phyloP scores from a whole-genome alignment of 1,284 basidiomycete genomes.

The Paramarasmius palmivorus region DNA sequence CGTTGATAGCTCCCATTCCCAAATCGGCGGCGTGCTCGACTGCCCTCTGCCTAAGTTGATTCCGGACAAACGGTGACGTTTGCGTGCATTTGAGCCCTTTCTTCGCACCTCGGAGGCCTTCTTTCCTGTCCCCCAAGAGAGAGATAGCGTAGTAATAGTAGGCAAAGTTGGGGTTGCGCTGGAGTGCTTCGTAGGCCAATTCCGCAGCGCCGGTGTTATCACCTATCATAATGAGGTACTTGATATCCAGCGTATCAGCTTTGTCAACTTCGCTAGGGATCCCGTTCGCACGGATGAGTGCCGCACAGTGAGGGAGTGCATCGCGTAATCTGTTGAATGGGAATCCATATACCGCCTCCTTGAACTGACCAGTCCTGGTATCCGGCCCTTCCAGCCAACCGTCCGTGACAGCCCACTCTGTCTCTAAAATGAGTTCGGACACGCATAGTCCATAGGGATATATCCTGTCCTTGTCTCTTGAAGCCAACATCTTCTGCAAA shows the following conservation, averaged over 20 bases:
- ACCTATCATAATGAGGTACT: constrained; percentile 48
- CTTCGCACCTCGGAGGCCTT: constrained; percentile 44
- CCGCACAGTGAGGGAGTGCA: constrained; percentile 53
- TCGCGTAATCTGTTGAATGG: constrained; percentile 62
- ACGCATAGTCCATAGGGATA: constrained; percentile 49
- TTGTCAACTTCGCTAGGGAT: constrained; percentile 39
- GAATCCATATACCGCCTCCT: constrained; percentile 39
- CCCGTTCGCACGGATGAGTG: constrained; percentile 44
- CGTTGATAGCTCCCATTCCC: constrained; percentile 48
- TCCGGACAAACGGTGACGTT: constrained; percentile 47
- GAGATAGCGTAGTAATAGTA: constrained; percentile 62
- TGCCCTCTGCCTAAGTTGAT: constrained; percentile 56
- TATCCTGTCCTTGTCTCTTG: constrained; percentile 51
- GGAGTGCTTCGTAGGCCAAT: constrained; percentile 42
- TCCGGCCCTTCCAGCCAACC: constrained; percentile 51
- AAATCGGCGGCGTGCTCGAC: constrained; percentile 58
- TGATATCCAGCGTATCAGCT: constrained; percentile 66
- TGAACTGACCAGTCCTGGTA: constrained; percentile 38
- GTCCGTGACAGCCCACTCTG: constrained; percentile 59
- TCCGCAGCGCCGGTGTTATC: constrained; percentile 43
- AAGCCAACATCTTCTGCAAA: constrained; percentile 46
- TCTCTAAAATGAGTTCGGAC: constrained; percentile 48
- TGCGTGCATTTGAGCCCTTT: constrained; percentile 57
- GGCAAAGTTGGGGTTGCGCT: constrained; percentile 52
- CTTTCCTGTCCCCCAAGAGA: constrained; percentile 34